Evolutionary conservation across 345 rosid species (phyloP).

Genomic region (Mallotus nudiflorus): DNA sequence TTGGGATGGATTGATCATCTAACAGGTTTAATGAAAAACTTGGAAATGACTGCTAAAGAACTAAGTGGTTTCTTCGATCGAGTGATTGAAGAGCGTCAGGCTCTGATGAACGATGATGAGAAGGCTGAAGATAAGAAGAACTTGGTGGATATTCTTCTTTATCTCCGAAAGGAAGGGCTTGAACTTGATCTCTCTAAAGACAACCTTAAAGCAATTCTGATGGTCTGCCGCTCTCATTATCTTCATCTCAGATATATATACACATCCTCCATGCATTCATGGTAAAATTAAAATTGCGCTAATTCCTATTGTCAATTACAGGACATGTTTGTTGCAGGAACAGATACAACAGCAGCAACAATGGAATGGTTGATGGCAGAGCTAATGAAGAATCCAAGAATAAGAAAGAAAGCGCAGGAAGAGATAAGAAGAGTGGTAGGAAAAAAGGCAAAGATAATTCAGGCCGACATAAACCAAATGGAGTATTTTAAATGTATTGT

Average conservation of each 20-base stretch:
- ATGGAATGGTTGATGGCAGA: conserved; percentile 36
- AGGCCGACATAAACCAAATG: conserved; percentile 6
- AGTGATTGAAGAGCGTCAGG: conserved; percentile 13
- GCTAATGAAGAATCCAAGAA: conserved; percentile 22
- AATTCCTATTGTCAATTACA: not conserved
- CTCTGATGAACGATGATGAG: not conserved
- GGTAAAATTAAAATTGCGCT: no score
- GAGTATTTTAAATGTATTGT: conserved; percentile 8
- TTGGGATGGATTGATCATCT: conserved; percentile 17
- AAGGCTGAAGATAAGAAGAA: conserved; percentile 5
- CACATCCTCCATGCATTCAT: no score
- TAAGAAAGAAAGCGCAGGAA: conserved; percentile 25
- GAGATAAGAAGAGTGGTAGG: conserved; percentile 20
- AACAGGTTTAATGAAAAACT: not conserved
- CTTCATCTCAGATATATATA: no score
- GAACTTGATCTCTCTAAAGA: conserved; percentile 10
- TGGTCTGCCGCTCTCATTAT: not conserved
- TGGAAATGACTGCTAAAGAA: not conserved
- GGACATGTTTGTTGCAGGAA: conserved; percentile 30
- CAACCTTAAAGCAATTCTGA: conserved; percentile 14
- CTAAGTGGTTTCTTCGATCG: conserved; percentile 10
- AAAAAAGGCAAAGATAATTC: conserved; percentile 5
- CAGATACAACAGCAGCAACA: conserved; percentile 18
- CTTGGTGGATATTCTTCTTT: conserved; percentile 21
- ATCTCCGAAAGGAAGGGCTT: conserved; percentile 6